Evolutionary conservation across 148 eudicot species (phyloP).

Genomic region (Camellia japonica): DNA sequence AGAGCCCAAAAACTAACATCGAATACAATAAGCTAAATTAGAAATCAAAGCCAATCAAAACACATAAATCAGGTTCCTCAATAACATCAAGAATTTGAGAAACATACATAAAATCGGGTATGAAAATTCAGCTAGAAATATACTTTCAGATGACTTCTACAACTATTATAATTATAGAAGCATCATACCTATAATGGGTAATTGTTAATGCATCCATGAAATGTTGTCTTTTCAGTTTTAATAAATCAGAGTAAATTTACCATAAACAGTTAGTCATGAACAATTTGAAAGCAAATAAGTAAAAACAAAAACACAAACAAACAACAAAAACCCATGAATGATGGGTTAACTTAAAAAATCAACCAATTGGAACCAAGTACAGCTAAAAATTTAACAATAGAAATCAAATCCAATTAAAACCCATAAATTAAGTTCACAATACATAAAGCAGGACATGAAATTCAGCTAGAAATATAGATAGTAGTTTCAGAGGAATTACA

Average conservation of each 20-base stretch:
- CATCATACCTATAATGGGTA: no score
- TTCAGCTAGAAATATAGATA: background rate
- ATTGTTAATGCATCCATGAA: no score
- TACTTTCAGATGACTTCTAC: background rate
- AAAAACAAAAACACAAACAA: no score
- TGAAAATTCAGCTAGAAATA: background rate
- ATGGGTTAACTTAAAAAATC: background rate
- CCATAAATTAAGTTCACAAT: background rate
- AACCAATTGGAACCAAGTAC: background rate
- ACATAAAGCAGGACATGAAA: background rate
- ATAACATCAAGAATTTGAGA: background rate
- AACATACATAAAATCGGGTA: background rate
- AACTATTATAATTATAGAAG: no score
- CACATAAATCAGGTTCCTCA: background rate
- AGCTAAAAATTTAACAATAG: background rate
- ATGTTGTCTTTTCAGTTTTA: no score
- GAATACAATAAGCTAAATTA: background rate
- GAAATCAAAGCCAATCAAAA: background rate
- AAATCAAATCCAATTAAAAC: background rate
- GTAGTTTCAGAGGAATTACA: slow-evolving; percentile 17
- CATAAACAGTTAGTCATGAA: no score
- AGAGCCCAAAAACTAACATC: background rate
- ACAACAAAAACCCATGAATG: background rate
- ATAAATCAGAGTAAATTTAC: no score
- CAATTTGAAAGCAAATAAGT: no score